Evolutionary conservation across 2,329 filamentous ascomycete genomes (phyloP), one percentile per base, ranked within the genome.

Genomic region (Claviceps digitariae): DNA sequence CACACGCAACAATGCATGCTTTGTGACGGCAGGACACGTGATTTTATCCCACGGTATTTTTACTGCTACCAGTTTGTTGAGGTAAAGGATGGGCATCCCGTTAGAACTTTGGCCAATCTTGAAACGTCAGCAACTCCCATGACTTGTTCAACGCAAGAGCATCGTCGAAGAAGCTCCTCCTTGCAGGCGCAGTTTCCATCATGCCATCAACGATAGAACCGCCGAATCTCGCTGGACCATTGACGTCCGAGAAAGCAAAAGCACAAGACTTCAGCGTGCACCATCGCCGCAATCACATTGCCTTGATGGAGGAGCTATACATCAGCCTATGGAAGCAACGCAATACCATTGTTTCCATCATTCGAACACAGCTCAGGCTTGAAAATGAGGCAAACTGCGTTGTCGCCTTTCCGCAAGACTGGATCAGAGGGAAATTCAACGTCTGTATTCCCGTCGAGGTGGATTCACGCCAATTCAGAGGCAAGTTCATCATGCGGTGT

Each of bases 401-500:
- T n/a, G 36, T 38, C 36, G 9, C 36, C 15, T 38, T 7, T 1
- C 36, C 15, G 15, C 36, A 5, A n/a, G 36, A 38, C n/a, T 68
- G 63, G 65, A 62, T 67, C 43, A 56, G 59, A 47, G 65, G 66
- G 15, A 60, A 58, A 58, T 68, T 68, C 58, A 68, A 69, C 57
- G 52, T 67, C 25, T 70, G 63, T 54, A 59, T 69, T 49, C 60
- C 60, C 44, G 55, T 68, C 20, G 57, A 64, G 50, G 60, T 66
- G 53, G 13, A 49, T 51, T 34, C 63, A 59, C 63, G 59, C 23
- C 50, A 56, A 51, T 38, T 38, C 2, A 38, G 5, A 6, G 36
- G 36, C 15, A 64, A 60, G 45, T 38, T 68, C n/a, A 60, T 64
- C 5, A 52, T 66, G 17, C 59, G 63, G 38, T 62, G 62, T 43